Base-by-base conservation (phyloP, 176 grass and related monocot species). In the Oryza meyeriana region DNA sequence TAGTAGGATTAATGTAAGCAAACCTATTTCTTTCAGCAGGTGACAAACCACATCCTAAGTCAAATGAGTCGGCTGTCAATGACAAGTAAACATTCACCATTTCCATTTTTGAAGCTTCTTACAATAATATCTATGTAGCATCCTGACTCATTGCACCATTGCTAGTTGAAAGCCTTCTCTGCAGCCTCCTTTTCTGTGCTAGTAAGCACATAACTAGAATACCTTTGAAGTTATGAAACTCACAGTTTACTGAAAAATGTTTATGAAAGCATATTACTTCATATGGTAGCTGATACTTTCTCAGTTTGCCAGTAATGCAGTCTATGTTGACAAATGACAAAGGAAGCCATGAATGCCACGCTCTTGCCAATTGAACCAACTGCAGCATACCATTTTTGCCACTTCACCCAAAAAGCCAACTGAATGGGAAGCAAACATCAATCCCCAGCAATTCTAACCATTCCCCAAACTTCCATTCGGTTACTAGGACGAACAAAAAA, bases 401-500 rank as follows among this genome's bases (percentile, higher is more conserved):
- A 63, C 55, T 25, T 50, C 0, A 65, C 38, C 34, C 44, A 69
- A 42, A 38, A 0, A 62, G 36, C 20, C 7, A 69, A 28, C n/a
- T 30, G 13, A 87, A 35, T 2, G 45, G 20, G 28, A 77, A 77
- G 57, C 18, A 82, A 75, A 38, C n/a, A 72, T 3, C 32, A 76
- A 33, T 33, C 8, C 28, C 26, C 33, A 48, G 29, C 25, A 77
- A 39, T 48, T 77, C 17, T 36, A 11, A 9, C 31, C 38, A 79
- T 10, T 32, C 34, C 4, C 24, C 0, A 64, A 40, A 64, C 38
- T 45, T 41, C 28, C 32, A 52, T 39, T 32, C 10, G 36, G 52
- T 14, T 47, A 47, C 44, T 17, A 16, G 14, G 13, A 47, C 44
- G 14, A 47, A 47, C 20, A 66, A 16, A 33, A 47, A n/a, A 34